A percentile compares a stretch with the other conserved stretches of the same genome.
Evolutionary conservation across 208 protist genomes (phyloP).

Genomic region (Acanthamoeba divionensis): DNA sequence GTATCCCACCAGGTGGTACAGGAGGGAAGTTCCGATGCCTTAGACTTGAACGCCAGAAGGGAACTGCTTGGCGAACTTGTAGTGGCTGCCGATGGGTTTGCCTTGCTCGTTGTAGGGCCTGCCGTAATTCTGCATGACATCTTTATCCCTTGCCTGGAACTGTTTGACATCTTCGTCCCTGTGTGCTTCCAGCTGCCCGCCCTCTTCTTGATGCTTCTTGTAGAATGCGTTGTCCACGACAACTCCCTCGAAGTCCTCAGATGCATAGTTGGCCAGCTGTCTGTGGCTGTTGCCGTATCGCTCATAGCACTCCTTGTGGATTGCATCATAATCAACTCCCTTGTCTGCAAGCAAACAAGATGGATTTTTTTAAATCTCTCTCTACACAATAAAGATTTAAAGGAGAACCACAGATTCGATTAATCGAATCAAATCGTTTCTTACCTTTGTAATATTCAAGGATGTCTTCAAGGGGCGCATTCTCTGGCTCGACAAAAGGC

Average conservation of each 20-base stretch:
- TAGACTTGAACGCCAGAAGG: too few species aligned
- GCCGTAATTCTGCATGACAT: conserved; percentile 80
- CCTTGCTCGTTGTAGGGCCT: conserved; percentile 61
- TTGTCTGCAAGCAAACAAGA: conserved; percentile 53
- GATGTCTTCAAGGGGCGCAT: conserved; percentile 54
- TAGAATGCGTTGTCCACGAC: conserved; percentile 56
- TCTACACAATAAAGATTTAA: conserved; percentile 1
- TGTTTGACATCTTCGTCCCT: not conserved
- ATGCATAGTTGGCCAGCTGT: conserved; percentile 67
- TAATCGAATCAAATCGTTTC: not conserved
- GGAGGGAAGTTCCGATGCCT: too few species aligned
- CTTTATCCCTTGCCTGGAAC: conserved; percentile 75
- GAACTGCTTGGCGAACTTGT: conserved; percentile 45
- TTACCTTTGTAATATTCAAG: not conserved
- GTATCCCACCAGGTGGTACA: too few species aligned
- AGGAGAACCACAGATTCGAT: not conserved
- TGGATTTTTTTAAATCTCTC: conserved; percentile 63
- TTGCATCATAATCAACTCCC: conserved; percentile 73
- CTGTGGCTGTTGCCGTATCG: conserved; percentile 64
- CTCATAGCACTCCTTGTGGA: conserved; percentile 65
- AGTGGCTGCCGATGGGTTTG: conserved; percentile 67
- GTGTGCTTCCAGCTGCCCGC: not conserved
- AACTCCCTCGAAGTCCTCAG: conserved; percentile 61
- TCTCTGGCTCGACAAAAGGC: not conserved
- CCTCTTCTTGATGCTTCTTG: not conserved